phyloP scores from a whole-genome alignment of 306 rosid species.

The Lathyrus sativus region DNA sequence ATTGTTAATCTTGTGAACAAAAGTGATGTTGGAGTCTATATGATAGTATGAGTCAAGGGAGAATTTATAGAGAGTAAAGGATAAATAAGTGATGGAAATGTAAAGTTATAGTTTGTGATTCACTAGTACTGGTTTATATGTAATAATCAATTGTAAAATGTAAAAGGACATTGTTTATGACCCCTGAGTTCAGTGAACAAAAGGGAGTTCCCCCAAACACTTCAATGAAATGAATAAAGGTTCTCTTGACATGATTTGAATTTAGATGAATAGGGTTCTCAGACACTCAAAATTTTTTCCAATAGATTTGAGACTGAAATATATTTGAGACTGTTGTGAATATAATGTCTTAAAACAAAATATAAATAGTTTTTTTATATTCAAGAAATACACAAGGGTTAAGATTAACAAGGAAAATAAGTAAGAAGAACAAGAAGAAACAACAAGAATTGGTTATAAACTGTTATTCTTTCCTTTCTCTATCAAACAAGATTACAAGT shows the following conservation, averaged over 20 bases:
- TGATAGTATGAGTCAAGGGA: background rate
- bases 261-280: background rate
- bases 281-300: no score
- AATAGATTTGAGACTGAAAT: no score
- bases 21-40: background rate
- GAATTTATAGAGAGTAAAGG: background rate
- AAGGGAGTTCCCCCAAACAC: slow-evolving; percentile 52
- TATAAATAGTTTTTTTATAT: no score
- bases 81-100: slow-evolving; percentile 3
- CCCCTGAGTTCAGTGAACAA: slow-evolving; percentile 26
- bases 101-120: background rate
- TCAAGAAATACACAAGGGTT: no score
- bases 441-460: no score
- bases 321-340: no score
- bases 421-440: no score
- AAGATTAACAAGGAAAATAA: no score
- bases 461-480: no score
- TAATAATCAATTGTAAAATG: slow-evolving; percentile 10
- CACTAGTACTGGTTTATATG: background rate
- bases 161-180: background rate
- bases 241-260: background rate
- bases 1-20: slow-evolving; percentile 32
- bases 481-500: no score
- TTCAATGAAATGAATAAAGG: slow-evolving; percentile 39
- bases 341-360: no score